Conservation (phyloP, 805 yeast genomes). For the Metschnikowia santaceciliae region DNA sequence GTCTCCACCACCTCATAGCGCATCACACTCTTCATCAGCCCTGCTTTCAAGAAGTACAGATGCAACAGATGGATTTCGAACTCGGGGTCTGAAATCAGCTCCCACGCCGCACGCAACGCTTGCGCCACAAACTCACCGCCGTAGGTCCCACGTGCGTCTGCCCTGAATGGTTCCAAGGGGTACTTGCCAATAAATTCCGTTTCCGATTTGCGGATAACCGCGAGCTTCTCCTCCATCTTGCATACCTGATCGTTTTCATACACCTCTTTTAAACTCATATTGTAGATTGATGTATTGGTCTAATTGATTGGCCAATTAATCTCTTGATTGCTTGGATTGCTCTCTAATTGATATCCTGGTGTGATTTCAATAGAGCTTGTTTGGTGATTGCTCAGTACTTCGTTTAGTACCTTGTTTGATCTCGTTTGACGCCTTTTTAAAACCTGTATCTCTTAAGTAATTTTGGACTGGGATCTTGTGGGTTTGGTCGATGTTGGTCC, state of each 20-base stretch:
- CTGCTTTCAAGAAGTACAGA: slow-evolving; percentile 27
- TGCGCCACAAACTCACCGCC: slow-evolving; percentile 30
- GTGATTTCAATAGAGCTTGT: too few relatives aligned
- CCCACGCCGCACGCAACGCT: slow-evolving; percentile 27
- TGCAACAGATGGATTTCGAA: slow-evolving; percentile 27
- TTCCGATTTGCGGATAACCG: slow-evolving; percentile 11
- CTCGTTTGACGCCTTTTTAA: too few relatives aligned
- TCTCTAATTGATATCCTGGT: too few relatives aligned
- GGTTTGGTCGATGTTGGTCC: too few relatives aligned
- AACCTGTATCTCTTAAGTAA: too few relatives aligned
- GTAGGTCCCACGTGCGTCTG: slow-evolving; percentile 24
- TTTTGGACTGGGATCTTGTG: too few relatives aligned
- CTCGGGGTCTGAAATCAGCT: slow-evolving; percentile 20
- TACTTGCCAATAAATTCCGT: slow-evolving; percentile 21
- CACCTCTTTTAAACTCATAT: slow-evolving; percentile 12
- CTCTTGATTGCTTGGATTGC: too few relatives aligned
- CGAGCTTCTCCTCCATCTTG: slow-evolving; percentile 21
- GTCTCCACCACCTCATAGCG: slow-evolving; percentile 23
- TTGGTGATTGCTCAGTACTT: too few relatives aligned
- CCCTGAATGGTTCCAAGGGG: slow-evolving; percentile 22
- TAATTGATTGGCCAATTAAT: background rate
- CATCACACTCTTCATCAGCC: slow-evolving; percentile 18
- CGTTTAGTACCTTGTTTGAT: too few relatives aligned
- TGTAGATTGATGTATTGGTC: background rate
- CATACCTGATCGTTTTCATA: slow-evolving; percentile 11